Percentiles rank a stretch among this genome's conserved stretches.
Evolutionary conservation across 2,329 filamentous ascomycete genomes (phyloP).

Genomic region (Penicillium polonicum): DNA sequence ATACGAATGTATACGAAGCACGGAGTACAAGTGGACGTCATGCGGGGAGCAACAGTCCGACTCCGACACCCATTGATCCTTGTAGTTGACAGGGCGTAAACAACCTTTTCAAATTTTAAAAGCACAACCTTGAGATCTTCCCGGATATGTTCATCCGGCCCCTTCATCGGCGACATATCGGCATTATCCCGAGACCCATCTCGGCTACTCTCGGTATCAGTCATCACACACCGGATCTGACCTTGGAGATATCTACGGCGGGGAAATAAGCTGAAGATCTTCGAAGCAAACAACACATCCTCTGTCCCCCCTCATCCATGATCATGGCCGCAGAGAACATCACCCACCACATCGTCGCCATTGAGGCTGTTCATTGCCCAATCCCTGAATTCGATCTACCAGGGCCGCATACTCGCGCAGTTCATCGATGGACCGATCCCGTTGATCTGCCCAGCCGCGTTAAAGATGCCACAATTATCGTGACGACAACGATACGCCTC

Average conservation of each 20-base stretch:
- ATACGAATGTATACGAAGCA: too few species aligned
- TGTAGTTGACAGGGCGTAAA: background rate
- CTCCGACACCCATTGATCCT: background rate
- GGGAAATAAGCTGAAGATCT: background rate
- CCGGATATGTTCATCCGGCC: background rate
- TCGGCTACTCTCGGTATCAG: conserved; percentile 7
- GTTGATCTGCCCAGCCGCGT: conserved; percentile 38
- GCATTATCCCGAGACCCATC: background rate
- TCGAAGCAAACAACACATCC: background rate
- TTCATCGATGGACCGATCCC: conserved; percentile 37
- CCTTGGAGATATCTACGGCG: background rate
- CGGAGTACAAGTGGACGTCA: background rate
- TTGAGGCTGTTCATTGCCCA: conserved; percentile 48
- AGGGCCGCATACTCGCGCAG: conserved; percentile 38
- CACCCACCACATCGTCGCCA: conserved; percentile 47
- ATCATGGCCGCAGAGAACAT: conserved; percentile 21
- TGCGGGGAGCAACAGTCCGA: background rate
- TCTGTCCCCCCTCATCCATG: background rate
- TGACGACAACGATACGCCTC: conserved; percentile 39
- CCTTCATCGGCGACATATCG: background rate
- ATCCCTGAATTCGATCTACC: conserved; percentile 44
- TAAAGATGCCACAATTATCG: conserved; percentile 49
- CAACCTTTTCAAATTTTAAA: background rate
- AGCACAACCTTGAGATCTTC: background rate
- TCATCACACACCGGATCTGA: background rate